Evolutionary conservation across 805 yeast genomes (phyloP).

Genomic region (Ogataea saltuana): DNA sequence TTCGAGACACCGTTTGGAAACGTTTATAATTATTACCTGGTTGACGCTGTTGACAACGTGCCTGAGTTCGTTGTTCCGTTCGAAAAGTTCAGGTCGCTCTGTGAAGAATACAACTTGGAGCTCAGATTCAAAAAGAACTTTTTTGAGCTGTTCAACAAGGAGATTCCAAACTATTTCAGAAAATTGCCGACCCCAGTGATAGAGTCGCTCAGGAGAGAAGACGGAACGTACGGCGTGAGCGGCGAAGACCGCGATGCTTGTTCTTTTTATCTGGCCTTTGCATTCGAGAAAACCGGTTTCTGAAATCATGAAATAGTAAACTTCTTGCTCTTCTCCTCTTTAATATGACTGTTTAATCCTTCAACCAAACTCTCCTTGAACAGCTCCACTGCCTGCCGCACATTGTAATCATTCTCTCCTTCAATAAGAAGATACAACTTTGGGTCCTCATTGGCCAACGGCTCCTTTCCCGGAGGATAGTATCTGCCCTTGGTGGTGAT

Average conservation of each 20-base stretch:
- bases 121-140: slow-evolving; percentile 75
- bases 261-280: slow-evolving; percentile 83
- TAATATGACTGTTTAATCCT: slow-evolving; percentile 38
- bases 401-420: slow-evolving; percentile 61
- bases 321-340: slow-evolving; percentile 21
- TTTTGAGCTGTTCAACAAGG: slow-evolving; percentile 76
- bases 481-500: slow-evolving; percentile 81
- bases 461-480: slow-evolving; percentile 60
- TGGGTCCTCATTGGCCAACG: slow-evolving; percentile 60
- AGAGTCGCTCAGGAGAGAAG: slow-evolving; percentile 70
- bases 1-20: slow-evolving; percentile 81
- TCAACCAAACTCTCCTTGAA: slow-evolving; percentile 55
- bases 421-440: slow-evolving; percentile 79
- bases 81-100: slow-evolving; percentile 78
- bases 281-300: slow-evolving; percentile 55
- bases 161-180: slow-evolving; percentile 65
- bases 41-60: slow-evolving; percentile 94
- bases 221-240: slow-evolving; percentile 83
- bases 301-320: slow-evolving; percentile 19
- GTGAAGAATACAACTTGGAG: slow-evolving; percentile 79
- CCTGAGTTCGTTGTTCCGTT: slow-evolving; percentile 97
- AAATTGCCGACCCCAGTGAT: slow-evolving; percentile 56
- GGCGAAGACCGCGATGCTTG: slow-evolving; percentile 87
- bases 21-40: slow-evolving; percentile 73
- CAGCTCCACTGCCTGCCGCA: slow-evolving; percentile 57